Percentiles rank a stretch among this genome's conserved stretches.
Conservation (phyloP, 106 monocot genomes). For the Chionographis japonica region DNA sequence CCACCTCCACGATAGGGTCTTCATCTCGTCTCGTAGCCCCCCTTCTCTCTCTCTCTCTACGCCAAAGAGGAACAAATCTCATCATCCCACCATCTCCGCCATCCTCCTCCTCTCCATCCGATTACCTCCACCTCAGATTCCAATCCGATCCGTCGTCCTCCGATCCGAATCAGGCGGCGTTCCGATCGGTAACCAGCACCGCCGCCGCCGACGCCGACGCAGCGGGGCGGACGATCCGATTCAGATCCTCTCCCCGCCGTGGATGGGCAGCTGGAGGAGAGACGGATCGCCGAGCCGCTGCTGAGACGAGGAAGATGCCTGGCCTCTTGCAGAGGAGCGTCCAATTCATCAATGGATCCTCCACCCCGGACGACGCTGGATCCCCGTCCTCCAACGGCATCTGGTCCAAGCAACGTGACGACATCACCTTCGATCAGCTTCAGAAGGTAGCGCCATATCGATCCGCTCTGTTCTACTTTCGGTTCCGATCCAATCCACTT, state of each 20-base stretch:
- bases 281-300: neutral
- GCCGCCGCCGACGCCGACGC: neutral
- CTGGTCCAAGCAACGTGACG: constrained; percentile 71
- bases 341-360: constrained; percentile 24
- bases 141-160: neutral
- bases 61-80: constrained; percentile 9
- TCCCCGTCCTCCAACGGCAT: constrained; percentile 33
- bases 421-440: constrained; percentile 71
- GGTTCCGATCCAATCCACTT: neutral
- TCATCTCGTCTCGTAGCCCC: too few relatives aligned
- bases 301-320: constrained; percentile 31
- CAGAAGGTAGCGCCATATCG: constrained; percentile 50
- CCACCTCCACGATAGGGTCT: too few relatives aligned
- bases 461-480: too few relatives aligned
- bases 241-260: neutral
- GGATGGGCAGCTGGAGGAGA: constrained; percentile 17
- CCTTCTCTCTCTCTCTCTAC: neutral
- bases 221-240: neutral
- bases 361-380: constrained; percentile 7
- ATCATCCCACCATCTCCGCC: constrained; percentile 2
- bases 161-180: neutral
- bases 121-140: constrained; percentile 4
- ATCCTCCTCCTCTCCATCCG: neutral
- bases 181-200: neutral
- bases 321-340: constrained; percentile 26